These are phyloP conservation scores for Saturnispora sekii DNA, from an alignment of 805 yeast species.

Conservation along the genomic window DNA sequence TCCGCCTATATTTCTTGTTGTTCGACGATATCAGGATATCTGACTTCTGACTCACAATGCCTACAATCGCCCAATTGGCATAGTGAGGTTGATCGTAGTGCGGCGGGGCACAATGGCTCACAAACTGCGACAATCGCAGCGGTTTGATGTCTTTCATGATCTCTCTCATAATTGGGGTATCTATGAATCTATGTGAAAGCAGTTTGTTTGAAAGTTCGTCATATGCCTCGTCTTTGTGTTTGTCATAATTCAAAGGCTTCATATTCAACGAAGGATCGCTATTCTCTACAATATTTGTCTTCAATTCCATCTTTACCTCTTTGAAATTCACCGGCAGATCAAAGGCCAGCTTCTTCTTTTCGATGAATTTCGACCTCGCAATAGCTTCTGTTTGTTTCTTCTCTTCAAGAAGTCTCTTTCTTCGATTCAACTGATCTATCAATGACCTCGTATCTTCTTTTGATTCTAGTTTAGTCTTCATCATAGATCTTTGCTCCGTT, in stretches of 20 bases:
- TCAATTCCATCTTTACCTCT: neutral
- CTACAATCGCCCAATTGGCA: constrained; percentile 74
- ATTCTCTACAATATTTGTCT: constrained; percentile 1
- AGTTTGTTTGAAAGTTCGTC: constrained; percentile 38
- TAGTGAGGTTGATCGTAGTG: constrained; percentile 57
- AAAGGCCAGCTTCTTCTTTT: constrained; percentile 1
- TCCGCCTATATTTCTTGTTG: constrained; percentile 43
- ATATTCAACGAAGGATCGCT: neutral
- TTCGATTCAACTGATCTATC: neutral
- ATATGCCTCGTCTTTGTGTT: constrained; percentile 9
- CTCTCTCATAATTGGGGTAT: constrained; percentile 25
- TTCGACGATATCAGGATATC: constrained; percentile 38
- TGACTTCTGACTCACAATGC: constrained; percentile 52
- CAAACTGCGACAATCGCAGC: constrained; percentile 47
- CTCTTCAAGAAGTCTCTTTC: constrained; percentile 1
- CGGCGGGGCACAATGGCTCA: constrained; percentile 60
- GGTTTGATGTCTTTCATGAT: constrained; percentile 42
- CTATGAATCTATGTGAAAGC: constrained; percentile 39
- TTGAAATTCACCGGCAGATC: constrained; percentile 5
- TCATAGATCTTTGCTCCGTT: constrained; percentile 1
- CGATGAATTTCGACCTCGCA: neutral
- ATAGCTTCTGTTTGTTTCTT: neutral
- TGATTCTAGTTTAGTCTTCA: constrained; percentile 27
- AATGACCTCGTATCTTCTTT: neutral
- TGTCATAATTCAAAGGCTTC: constrained; percentile 1